Base-by-base conservation (phyloP, 1,139 yeast species). In the Kodamaea derodonti region DNA sequence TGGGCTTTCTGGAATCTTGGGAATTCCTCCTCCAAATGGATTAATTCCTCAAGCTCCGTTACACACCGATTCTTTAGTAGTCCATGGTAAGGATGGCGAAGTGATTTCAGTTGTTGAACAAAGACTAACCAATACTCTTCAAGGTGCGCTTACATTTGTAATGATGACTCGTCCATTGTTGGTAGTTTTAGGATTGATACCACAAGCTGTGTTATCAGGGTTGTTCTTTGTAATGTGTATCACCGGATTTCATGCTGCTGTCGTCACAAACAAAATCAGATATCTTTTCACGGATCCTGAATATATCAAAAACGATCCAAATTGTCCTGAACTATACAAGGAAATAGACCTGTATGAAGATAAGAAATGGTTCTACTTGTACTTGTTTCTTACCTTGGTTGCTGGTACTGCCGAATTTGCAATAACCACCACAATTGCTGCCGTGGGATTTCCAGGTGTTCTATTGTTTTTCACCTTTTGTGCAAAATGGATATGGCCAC, bases 11-110 rank as follows among this genome's bases (percentile, higher is more conserved):
- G 97, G 97, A 0, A 58, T 90, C 1, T 52, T 92, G 10, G 98
- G 98, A 0, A 70, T 92, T 2, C 98, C 97, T 0, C 88, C 97
- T 2, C 97, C 97, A 0, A 92, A 92, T 58, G 98, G 98, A 0
- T 65, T 92, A 25, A 90, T 92, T 28, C 98, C 98, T 0, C 98
- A 92, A 56, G 97, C 97, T 0, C 98, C 97, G 0, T 58, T 92
- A 29, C 98, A 92, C 51, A 88, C 97, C 0, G 75, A 72, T 35
- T 79, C 95, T 0, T 60, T 92, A 24, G 77, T 87, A 29, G 80
- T 86, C 3, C 73, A 71, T 42, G 75, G 76, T 58, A 62, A 70
- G 8, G 47, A 58, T 4, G 73, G 76, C 9, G 51, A 52, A 33
- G 67, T 78, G 2, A 52, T 65, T 1, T 65, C 78, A 3, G 92